A percentile compares a stretch with the other conserved stretches of the same genome.
Conservation (phyloP, 2,329 filamentous ascomycete genomes). For the Dactylonectria macrodidyma region DNA sequence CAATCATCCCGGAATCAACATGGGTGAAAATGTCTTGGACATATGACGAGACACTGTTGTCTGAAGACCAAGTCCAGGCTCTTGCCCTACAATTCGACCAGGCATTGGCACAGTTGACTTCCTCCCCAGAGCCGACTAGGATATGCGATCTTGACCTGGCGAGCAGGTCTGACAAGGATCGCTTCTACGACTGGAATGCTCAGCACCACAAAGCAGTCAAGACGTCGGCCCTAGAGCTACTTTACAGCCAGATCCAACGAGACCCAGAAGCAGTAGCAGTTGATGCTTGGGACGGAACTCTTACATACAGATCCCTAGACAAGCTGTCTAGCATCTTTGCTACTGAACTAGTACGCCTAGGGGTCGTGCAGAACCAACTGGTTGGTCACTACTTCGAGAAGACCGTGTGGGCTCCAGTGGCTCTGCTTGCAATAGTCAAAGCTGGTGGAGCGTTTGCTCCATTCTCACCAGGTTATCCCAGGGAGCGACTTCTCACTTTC, state of each 20-base stretch:
- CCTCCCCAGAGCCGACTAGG: not conserved
- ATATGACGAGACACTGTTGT: constrained; percentile 2
- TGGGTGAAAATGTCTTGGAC: not conserved
- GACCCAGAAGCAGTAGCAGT: constrained; percentile 1
- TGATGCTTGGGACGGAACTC: constrained; percentile 1
- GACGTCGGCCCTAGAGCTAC: not conserved
- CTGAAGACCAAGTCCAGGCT: constrained; percentile 3
- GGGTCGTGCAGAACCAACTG: constrained; percentile 1
- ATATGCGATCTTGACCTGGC: not conserved
- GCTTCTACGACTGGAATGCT: constrained; percentile 5
- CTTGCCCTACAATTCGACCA: constrained; percentile 3
- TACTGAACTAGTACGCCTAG: not conserved
- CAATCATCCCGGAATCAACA: not conserved
- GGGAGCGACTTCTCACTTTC: constrained; percentile 3
- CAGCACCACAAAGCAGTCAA: constrained; percentile 3
- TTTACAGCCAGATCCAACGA: constrained; percentile 2
- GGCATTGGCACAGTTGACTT: constrained; percentile 1
- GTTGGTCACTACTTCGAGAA: constrained; percentile 1
- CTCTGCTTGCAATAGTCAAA: constrained; percentile 1
- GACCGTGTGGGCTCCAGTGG: not conserved
- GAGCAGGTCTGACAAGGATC: not conserved
- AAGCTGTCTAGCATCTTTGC: constrained; percentile 2
- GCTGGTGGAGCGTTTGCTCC: not conserved
- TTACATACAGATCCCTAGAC: not conserved
- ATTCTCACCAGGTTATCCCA: not conserved